phyloP scores from a whole-genome alignment of 805 yeast genomes.

The Yarrowia alimentaria region DNA sequence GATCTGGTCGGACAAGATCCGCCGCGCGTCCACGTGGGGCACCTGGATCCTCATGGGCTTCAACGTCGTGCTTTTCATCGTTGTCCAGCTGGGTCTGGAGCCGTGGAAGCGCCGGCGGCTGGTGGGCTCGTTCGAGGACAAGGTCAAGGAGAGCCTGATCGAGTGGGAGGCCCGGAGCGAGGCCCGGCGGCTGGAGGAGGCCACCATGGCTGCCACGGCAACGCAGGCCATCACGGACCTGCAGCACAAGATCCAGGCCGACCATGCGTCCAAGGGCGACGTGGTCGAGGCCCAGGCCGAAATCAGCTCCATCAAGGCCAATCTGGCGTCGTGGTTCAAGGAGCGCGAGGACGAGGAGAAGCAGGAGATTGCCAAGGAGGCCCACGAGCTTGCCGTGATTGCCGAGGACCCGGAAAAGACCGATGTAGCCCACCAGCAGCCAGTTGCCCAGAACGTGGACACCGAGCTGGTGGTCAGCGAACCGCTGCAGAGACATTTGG shows the following conservation, averaged over 20 bases:
- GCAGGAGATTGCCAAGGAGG: slow-evolving; percentile 17
- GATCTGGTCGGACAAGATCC: slow-evolving; percentile 94
- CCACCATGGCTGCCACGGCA: slow-evolving; percentile 17
- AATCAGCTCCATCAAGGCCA: slow-evolving; percentile 16
- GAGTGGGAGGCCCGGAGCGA: slow-evolving; percentile 27
- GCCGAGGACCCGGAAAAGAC: slow-evolving; percentile 6
- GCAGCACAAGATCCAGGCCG: slow-evolving; percentile 7
- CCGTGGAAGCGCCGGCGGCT: slow-evolving; percentile 88
- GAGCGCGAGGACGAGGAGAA: slow-evolving; percentile 13
- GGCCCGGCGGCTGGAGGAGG: slow-evolving; percentile 7
- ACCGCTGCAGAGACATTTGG: not conserved
- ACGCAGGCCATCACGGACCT: slow-evolving; percentile 16
- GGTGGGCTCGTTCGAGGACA: slow-evolving; percentile 79
- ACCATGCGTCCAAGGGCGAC: not conserved
- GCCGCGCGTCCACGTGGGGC: slow-evolving; percentile 96
- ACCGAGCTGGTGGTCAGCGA: slow-evolving; percentile 5
- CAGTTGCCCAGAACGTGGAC: not conserved
- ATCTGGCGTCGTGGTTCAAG: slow-evolving; percentile 10
- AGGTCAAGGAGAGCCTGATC: slow-evolving; percentile 51
- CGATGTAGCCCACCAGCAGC: not conserved
- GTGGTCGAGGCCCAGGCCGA: slow-evolving; percentile 17
- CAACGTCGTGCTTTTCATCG: slow-evolving; percentile 70
- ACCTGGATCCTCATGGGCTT: slow-evolving; percentile 87
- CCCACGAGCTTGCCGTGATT: slow-evolving; percentile 11
- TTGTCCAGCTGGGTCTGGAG: slow-evolving; percentile 84